phyloP scores from a whole-genome alignment of 495 filamentous ascomycete genomes.

The Neurospora sp. region DNA sequence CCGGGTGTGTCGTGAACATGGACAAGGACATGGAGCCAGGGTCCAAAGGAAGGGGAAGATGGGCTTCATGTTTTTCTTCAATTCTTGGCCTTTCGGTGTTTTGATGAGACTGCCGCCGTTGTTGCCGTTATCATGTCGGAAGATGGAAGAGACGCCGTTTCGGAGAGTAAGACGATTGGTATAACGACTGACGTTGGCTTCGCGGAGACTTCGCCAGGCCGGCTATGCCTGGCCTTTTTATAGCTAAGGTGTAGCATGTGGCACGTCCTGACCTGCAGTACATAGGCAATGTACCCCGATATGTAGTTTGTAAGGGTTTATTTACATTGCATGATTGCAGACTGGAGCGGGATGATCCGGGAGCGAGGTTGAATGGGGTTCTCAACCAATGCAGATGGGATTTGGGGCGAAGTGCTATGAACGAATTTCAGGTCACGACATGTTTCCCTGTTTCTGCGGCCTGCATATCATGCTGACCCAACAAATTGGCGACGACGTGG shows the following conservation, averaged over 20 bases:
- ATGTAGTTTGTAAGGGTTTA: not conserved
- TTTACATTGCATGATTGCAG: not conserved
- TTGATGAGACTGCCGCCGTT: not conserved
- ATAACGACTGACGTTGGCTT: not conserved
- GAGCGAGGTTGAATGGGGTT: no score
- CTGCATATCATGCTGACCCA: not conserved
- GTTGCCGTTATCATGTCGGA: not conserved
- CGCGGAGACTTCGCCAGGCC: not conserved
- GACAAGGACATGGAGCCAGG: not conserved
- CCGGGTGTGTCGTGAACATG: not conserved
- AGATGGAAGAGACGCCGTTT: not conserved
- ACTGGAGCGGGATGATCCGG: not conserved
- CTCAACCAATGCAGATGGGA: not conserved
- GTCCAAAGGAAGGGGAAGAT: not conserved
- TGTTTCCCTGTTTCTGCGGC: not conserved
- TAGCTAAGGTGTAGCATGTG: not conserved
- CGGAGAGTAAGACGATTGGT: not conserved
- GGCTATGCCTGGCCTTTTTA: not conserved
- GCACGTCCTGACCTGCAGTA: not conserved
- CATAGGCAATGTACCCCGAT: not conserved
- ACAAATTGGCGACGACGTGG: not conserved
- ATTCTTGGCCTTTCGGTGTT: not conserved
- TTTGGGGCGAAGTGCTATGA: not conserved
- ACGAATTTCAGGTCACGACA: no score
- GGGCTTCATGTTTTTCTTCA: not conserved